Conservation (phyloP, 331 rosid genomes). For the Stylosanthes scabra region DNA sequence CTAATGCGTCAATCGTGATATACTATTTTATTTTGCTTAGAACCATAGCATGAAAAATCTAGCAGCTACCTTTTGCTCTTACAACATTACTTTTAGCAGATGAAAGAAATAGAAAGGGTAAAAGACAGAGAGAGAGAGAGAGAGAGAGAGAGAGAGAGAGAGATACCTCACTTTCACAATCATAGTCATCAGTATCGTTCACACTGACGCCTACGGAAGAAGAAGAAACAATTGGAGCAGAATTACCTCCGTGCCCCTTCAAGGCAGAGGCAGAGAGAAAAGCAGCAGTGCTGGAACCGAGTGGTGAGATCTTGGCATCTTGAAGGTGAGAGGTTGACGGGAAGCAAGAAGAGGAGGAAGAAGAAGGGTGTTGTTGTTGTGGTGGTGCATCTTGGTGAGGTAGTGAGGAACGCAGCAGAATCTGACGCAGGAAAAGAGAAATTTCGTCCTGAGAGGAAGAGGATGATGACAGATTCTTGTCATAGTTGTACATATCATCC, state of each 20-base stretch:
- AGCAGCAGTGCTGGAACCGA: slow-evolving; percentile 48
- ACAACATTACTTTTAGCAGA: slow-evolving; percentile 14
- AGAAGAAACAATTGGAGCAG: slow-evolving; percentile 56
- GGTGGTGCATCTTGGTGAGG: slow-evolving; percentile 26
- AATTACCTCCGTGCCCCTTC: not conserved
- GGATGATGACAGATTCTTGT: slow-evolving; percentile 34
- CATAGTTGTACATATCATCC: slow-evolving; percentile 45
- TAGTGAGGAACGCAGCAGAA: slow-evolving; percentile 68
- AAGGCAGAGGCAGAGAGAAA: slow-evolving; percentile 22
- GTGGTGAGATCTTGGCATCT: slow-evolving; percentile 53
- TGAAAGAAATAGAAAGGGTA: not conserved
- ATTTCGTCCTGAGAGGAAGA: slow-evolving; percentile 74
- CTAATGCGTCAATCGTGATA: not conserved
- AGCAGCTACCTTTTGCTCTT: not conserved
- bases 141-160: not conserved
- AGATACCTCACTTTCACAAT: slow-evolving; percentile 89
- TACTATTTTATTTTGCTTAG: not conserved
- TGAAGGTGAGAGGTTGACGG: slow-evolving; percentile 30
- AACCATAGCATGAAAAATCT: not conserved
- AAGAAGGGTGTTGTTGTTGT: not conserved
- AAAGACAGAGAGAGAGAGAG: not conserved
- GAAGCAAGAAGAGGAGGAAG: slow-evolving; percentile 12
- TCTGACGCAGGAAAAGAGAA: slow-evolving; percentile 88
- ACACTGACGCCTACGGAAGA: slow-evolving; percentile 64
- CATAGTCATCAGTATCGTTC: slow-evolving; percentile 81